Evolutionary conservation across 1,284 basidiomycete genomes (phyloP).

Genomic region (Volvariella surrecta): DNA sequence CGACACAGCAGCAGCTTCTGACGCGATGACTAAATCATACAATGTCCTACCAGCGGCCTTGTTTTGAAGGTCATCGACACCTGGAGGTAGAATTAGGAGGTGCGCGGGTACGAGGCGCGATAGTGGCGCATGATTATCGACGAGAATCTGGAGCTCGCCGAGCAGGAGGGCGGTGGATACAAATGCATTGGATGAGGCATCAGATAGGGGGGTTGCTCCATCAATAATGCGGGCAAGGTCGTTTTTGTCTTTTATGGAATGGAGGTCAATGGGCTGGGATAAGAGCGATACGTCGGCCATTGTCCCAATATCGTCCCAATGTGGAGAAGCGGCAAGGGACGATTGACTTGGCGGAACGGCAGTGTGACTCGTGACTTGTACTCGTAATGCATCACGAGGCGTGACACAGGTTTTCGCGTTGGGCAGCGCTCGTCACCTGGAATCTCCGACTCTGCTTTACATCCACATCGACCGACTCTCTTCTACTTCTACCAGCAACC

Average conservation of each 20-base stretch:
- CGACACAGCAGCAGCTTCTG: conserved; percentile 29
- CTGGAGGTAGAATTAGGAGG: conserved; percentile 13
- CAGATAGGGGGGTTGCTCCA: not conserved
- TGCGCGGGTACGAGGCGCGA: conserved; percentile 10
- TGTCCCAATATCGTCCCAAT: too few relatives aligned
- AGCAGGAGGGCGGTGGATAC: conserved; percentile 14
- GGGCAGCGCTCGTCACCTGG: not conserved
- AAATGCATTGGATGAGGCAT: conserved; percentile 7
- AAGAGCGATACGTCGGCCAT: not conserved
- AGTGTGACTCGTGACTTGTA: not conserved
- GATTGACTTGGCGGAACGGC: not conserved
- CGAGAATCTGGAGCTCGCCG: conserved; percentile 9
- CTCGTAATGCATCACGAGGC: too few relatives aligned
- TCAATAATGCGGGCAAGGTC: conserved; percentile 6
- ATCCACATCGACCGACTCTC: not conserved
- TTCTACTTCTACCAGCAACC: not conserved
- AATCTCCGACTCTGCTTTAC: not conserved
- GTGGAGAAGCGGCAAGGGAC: too few relatives aligned
- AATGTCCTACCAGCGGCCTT: conserved; percentile 12
- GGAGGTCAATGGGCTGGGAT: not conserved
- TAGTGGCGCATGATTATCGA: conserved; percentile 1
- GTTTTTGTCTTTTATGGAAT: conserved; percentile 3
- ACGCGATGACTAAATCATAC: conserved; percentile 25
- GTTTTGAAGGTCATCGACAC: conserved; percentile 4
- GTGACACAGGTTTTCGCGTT: too few relatives aligned